phyloP scores from a whole-genome alignment of 2,329 filamentous ascomycete species.

The Arthrobotrys sphaeroides region DNA sequence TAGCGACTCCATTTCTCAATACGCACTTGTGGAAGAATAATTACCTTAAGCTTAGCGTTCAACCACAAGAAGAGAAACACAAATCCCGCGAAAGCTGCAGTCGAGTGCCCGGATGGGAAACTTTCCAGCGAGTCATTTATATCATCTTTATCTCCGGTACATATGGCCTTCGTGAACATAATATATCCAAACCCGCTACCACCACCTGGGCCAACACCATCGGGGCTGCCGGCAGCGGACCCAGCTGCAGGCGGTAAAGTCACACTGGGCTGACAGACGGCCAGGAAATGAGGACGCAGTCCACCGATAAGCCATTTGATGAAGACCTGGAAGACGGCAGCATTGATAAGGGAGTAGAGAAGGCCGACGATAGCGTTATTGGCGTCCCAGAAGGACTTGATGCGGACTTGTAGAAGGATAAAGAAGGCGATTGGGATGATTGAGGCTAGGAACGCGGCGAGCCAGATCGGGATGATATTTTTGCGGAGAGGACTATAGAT shows the following conservation, averaged over 20 bases:
- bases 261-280: slow-evolving; percentile 62
- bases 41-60: slow-evolving; percentile 79
- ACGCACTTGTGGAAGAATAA: not conserved
- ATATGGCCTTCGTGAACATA: slow-evolving; percentile 76
- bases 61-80: slow-evolving; percentile 77
- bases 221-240: slow-evolving; percentile 66
- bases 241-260: slow-evolving; percentile 63
- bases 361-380: slow-evolving; percentile 77
- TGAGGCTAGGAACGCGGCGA: slow-evolving; percentile 72
- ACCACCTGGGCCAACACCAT: slow-evolving; percentile 58
- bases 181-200: slow-evolving; percentile 69
- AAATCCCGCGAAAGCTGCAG: slow-evolving; percentile 76
- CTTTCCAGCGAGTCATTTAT: slow-evolving; percentile 77
- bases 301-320: slow-evolving; percentile 79
- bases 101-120: slow-evolving; percentile 78
- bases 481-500: slow-evolving; percentile 66
- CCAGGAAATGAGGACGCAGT: slow-evolving; percentile 76
- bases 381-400: slow-evolving; percentile 74
- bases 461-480: slow-evolving; percentile 77
- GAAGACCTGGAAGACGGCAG: slow-evolving; percentile 80
- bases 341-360: slow-evolving; percentile 74
- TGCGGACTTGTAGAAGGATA: slow-evolving; percentile 72
- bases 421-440: slow-evolving; percentile 74
- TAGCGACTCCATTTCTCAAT: not conserved
- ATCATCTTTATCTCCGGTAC: slow-evolving; percentile 71